Evolutionary conservation across 2,329 filamentous ascomycete species (phyloP).

Genomic region (Fonsecaea nubica): DNA sequence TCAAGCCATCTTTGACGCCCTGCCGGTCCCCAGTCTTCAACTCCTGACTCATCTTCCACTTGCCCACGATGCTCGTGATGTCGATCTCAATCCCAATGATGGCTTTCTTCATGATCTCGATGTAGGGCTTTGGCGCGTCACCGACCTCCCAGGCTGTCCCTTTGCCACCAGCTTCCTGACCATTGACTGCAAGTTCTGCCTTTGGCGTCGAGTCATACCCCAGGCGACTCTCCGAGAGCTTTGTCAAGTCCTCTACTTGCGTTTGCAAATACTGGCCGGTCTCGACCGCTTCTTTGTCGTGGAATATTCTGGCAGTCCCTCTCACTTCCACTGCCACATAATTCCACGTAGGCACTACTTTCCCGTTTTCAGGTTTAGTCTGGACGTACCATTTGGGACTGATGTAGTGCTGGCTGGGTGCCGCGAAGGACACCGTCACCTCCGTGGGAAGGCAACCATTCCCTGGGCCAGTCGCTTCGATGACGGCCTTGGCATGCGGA

Average conservation of each 20-base stretch:
- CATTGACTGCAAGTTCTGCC: conserved; percentile 65
- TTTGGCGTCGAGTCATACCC: no score
- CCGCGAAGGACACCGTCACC: conserved; percentile 69
- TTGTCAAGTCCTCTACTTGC: conserved; percentile 62
- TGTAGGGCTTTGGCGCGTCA: conserved; percentile 64
- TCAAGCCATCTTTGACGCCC: no score
- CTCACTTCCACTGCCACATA: conserved; percentile 71
- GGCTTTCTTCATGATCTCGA: conserved; percentile 63
- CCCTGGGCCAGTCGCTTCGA: conserved; percentile 49
- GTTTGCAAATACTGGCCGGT: conserved; percentile 57
- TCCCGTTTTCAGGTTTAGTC: conserved; percentile 68
- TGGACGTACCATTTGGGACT: conserved; percentile 72
- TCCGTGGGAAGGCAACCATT: conserved; percentile 53
- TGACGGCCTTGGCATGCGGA: conserved; percentile 67
- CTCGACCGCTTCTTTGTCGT: conserved; percentile 55
- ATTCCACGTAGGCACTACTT: conserved; percentile 75
- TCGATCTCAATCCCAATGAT: conserved; percentile 68
- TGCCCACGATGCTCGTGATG: conserved; percentile 63
- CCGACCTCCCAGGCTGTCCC: conserved; percentile 63
- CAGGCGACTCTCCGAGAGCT: no score
- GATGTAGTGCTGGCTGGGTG: conserved; percentile 66
- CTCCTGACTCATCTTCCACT: conserved; percentile 73
- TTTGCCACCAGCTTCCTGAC: no score
- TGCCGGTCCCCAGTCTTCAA: conserved; percentile 58
- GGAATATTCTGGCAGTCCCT: conserved; percentile 62